Conservation (phyloP, 2,329 filamentous ascomycete genomes). For the Aspergillus sp. region DNA sequence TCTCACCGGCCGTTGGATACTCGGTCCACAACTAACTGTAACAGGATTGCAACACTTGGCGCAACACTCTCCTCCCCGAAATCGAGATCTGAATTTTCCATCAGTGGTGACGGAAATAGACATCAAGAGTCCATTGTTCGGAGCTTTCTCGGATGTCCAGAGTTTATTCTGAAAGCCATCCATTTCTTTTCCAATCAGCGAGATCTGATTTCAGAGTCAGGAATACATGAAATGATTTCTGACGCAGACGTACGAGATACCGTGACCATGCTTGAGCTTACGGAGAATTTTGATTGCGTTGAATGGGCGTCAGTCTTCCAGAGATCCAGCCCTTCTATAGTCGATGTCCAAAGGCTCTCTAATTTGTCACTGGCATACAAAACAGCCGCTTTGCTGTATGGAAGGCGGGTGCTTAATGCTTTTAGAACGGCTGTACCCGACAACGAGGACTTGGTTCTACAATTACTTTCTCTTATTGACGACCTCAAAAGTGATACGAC, state of each 20-base stretch:
- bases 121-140: slow-evolving; percentile 28
- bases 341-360: neutral
- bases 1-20: neutral
- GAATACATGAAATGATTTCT: neutral
- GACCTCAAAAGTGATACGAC: slow-evolving; percentile 22
- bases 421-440: neutral
- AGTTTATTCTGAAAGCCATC: slow-evolving; percentile 29
- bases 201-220: slow-evolving; percentile 17
- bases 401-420: slow-evolving; percentile 27
- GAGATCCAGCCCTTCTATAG: neutral
- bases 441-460: slow-evolving; percentile 19
- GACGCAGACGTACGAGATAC: slow-evolving; percentile 3
- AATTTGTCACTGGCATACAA: neutral
- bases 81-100: slow-evolving; percentile 21
- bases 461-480: slow-evolving; percentile 26
- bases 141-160: slow-evolving; percentile 38
- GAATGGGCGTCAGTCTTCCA: slow-evolving; percentile 25
- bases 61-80: slow-evolving; percentile 30
- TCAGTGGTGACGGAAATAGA: slow-evolving; percentile 12
- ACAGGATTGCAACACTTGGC: slow-evolving; percentile 36
- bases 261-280: slow-evolving; percentile 18
- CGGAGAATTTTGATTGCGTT: slow-evolving; percentile 25
- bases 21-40: neutral
- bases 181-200: slow-evolving; percentile 27
- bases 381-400: slow-evolving; percentile 23